Conservation (phyloP, 768 basidiomycete species). For the Cyclocybe cylindracea region DNA sequence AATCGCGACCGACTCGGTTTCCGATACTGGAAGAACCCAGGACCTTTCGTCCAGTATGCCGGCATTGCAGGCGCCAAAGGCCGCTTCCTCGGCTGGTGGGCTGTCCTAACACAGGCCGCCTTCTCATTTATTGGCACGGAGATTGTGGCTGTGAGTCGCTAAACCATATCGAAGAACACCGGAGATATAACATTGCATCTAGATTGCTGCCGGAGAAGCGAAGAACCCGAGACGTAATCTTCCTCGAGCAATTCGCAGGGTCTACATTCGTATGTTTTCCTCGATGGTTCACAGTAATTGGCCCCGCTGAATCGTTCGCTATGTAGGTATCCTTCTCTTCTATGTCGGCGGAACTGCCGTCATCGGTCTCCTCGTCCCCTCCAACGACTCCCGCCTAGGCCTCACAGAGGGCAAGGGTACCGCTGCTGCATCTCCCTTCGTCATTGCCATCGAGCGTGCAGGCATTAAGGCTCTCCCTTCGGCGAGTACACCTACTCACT, state of each 20-base stretch:
- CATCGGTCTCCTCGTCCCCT: conserved; percentile 85
- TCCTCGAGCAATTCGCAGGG: conserved; percentile 66
- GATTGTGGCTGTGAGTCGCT: conserved; percentile 75
- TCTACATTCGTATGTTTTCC: conserved; percentile 59
- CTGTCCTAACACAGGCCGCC: conserved; percentile 77
- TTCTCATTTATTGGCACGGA: conserved; percentile 95
- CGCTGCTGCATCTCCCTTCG: conserved; percentile 83
- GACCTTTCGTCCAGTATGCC: conserved; percentile 78
- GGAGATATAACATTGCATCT: conserved; percentile 3
- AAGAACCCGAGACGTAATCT: conserved; percentile 78
- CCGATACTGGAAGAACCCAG: conserved; percentile 86
- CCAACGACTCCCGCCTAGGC: conserved; percentile 55
- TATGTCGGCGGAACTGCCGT: conserved; percentile 68
- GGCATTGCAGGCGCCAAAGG: conserved; percentile 70
- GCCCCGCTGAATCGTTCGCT: conserved; percentile 2
- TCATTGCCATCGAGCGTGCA: conserved; percentile 82
- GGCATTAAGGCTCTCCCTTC: conserved; percentile 88
- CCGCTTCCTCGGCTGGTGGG: conserved; percentile 65
- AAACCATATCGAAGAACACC: neutral
- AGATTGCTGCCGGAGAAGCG: conserved; percentile 89
- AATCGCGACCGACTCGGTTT: conserved; percentile 73
- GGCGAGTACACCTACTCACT: conserved; percentile 39
- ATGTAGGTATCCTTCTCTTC: conserved; percentile 81
- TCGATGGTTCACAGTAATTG: neutral
- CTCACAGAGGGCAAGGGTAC: conserved; percentile 55